A percentile compares a stretch with the other conserved stretches of the same genome.
These are phyloP conservation scores for Geotrichum restrictum DNA, from an alignment of 1,139 yeast species.

Conservation along the genomic window DNA sequence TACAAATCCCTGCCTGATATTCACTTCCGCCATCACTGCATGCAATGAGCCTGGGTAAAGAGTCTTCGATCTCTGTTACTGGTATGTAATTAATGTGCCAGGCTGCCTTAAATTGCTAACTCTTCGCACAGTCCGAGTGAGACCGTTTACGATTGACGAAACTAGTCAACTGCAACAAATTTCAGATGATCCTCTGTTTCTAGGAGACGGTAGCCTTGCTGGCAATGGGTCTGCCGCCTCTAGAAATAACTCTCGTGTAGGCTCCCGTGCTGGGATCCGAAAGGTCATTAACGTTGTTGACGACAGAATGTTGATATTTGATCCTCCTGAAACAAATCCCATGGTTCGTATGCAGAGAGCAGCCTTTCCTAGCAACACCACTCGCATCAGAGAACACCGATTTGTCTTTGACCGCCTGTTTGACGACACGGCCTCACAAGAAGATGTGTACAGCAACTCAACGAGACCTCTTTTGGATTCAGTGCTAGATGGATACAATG, in stretches of 20 bases:
- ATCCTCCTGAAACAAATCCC: constrained; percentile 54
- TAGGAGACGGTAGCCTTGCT: constrained; percentile 54
- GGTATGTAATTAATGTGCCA: constrained; percentile 39
- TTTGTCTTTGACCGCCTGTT: constrained; percentile 83
- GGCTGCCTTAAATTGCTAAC: constrained; percentile 47
- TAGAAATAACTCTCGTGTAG: constrained; percentile 63
- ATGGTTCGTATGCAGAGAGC: constrained; percentile 44
- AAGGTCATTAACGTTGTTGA: constrained; percentile 79
- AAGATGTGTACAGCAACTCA: constrained; percentile 62
- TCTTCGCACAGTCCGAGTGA: constrained; percentile 57
- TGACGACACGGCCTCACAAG: constrained; percentile 60
- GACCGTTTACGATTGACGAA: constrained; percentile 74
- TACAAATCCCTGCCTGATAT: too few relatives aligned
- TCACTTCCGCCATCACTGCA: not conserved
- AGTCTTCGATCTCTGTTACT: constrained; percentile 68
- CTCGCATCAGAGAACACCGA: constrained; percentile 64
- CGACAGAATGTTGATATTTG: constrained; percentile 83
- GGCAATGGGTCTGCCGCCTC: constrained; percentile 53
- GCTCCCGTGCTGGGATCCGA: constrained; percentile 47
- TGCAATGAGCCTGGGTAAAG: not conserved
- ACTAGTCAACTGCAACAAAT: constrained; percentile 40
- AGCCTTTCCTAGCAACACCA: not conserved
- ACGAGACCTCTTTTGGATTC: constrained; percentile 70
- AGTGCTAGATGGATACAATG: constrained; percentile 78
- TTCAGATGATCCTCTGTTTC: constrained; percentile 40